Evolutionary conservation across 352 stramenopile species (phyloP).

Genomic region (Phytophthora ramorum): DNA sequence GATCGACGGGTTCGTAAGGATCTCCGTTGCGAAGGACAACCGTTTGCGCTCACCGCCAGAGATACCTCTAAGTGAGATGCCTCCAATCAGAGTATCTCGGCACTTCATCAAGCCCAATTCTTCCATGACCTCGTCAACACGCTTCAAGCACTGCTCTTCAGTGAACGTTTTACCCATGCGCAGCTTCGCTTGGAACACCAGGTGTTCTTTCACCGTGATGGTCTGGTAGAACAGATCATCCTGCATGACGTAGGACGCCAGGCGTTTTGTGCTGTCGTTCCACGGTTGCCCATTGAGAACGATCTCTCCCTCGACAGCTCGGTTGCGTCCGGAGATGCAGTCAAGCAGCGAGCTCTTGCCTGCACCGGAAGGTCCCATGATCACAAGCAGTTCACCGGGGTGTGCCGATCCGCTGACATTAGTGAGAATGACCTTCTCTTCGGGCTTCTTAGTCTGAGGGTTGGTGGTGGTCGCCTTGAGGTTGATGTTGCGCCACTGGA

Average conservation of each 20-base stretch:
- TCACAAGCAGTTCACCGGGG: constrained; percentile 64
- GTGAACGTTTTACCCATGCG: constrained; percentile 52
- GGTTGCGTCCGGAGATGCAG: constrained; percentile 93
- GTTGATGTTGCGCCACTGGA: constrained; percentile 51
- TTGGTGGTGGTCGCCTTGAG: constrained; percentile 44
- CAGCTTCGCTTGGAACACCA: constrained; percentile 83
- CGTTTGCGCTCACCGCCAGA: constrained; percentile 81
- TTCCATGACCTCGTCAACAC: constrained; percentile 52
- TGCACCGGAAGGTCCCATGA: constrained; percentile 74
- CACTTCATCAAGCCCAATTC: constrained; percentile 54
- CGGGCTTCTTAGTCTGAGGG: constrained; percentile 40
- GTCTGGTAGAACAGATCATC: constrained; percentile 92
- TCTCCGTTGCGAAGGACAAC: constrained; percentile 77
- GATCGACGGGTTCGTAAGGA: constrained; percentile 68
- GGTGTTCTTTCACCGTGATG: constrained; percentile 80
- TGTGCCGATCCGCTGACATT: constrained; percentile 47
- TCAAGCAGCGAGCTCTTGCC: constrained; percentile 90
- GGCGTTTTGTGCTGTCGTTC: constrained; percentile 43
- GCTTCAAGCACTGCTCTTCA: constrained; percentile 30
- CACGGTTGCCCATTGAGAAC: constrained; percentile 61
- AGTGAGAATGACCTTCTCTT: constrained; percentile 60
- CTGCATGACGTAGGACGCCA: constrained; percentile 86
- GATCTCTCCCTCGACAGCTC: constrained; percentile 57
- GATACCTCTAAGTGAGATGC: constrained; percentile 48
- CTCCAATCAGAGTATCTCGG: constrained; percentile 56